Evolutionary conservation across 2,329 filamentous ascomycete genomes (phyloP).

Genomic region (Phialophora macrospora): DNA sequence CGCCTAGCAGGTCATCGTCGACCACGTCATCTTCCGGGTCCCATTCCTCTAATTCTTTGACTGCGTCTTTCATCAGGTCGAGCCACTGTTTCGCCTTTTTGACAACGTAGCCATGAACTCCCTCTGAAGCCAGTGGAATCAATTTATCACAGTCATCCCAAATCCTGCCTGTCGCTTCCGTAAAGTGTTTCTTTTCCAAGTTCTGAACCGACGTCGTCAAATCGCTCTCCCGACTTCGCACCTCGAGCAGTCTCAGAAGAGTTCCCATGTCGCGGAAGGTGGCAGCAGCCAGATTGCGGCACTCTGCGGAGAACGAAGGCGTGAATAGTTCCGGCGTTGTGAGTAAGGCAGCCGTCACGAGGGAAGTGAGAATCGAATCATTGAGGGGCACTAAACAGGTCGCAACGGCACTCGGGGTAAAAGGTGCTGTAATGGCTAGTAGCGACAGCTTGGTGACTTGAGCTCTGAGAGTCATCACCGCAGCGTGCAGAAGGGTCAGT

Average conservation of each 20-base stretch:
- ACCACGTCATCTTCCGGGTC: constrained; percentile 71
- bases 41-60: constrained; percentile 88
- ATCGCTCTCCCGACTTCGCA: constrained; percentile 46
- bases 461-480: constrained; percentile 74
- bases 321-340: constrained; percentile 69
- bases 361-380: constrained; percentile 71
- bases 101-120: constrained; percentile 72
- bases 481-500: constrained; percentile 73
- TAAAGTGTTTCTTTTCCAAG: constrained; percentile 55
- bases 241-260: constrained; percentile 64
- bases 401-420: constrained; percentile 75
- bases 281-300: constrained; percentile 63
- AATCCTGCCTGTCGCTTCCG: constrained; percentile 74
- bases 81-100: constrained; percentile 74
- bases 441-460: constrained; percentile 88
- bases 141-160: constrained; percentile 84
- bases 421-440: constrained; percentile 82
- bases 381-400: constrained; percentile 75
- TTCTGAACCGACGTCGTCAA: constrained; percentile 40
- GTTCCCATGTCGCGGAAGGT: constrained; percentile 67
- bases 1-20: constrained; percentile 48
- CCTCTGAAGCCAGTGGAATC: constrained; percentile 65
- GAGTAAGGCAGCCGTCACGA: constrained; percentile 72
- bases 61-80: constrained; percentile 77
- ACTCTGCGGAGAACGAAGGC: constrained; percentile 65